Evolutionary conservation across 352 stramenopile genomes (phyloP).

Genomic region (Phytophthora citrophthora): DNA sequence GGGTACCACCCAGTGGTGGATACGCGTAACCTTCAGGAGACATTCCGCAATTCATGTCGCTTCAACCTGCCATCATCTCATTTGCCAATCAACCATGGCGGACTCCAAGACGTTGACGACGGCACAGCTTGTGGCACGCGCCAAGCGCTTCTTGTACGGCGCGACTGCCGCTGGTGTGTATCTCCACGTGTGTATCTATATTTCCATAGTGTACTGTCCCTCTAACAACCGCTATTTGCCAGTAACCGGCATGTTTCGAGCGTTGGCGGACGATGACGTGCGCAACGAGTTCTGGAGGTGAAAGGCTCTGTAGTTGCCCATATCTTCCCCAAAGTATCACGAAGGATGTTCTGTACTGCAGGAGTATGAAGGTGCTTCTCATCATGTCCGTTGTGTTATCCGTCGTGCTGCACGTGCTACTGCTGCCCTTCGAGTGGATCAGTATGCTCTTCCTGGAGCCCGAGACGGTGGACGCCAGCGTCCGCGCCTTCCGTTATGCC

Average conservation of each 20-base stretch:
- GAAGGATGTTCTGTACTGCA: constrained; percentile 12
- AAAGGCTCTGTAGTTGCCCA: background rate
- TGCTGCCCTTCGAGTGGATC: constrained; percentile 73
- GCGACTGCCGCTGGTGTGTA: constrained; percentile 34
- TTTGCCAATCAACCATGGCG: constrained; percentile 12
- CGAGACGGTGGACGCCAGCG: constrained; percentile 49
- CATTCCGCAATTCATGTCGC: constrained; percentile 14
- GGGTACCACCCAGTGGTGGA: too few species aligned
- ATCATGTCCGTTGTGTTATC: constrained; percentile 61
- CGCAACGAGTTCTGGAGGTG: constrained; percentile 59
- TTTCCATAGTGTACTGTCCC: background rate
- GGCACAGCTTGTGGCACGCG: constrained; percentile 27
- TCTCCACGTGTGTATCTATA: background rate
- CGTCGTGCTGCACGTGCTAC: constrained; percentile 47
- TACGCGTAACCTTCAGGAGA: background rate
- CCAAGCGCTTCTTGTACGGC: constrained; percentile 45
- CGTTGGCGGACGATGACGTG: constrained; percentile 47
- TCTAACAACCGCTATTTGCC: constrained; percentile 5
- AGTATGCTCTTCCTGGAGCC: constrained; percentile 42
- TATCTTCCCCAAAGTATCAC: constrained; percentile 12
- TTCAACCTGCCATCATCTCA: constrained; percentile 26
- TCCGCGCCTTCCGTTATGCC: constrained; percentile 61
- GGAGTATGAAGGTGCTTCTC: constrained; percentile 57
- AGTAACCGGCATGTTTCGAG: constrained; percentile 43
- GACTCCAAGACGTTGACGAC: constrained; percentile 5